phyloP scores from a whole-genome alignment of 1,284 basidiomycete species.

The Heliocybe sulcata region DNA sequence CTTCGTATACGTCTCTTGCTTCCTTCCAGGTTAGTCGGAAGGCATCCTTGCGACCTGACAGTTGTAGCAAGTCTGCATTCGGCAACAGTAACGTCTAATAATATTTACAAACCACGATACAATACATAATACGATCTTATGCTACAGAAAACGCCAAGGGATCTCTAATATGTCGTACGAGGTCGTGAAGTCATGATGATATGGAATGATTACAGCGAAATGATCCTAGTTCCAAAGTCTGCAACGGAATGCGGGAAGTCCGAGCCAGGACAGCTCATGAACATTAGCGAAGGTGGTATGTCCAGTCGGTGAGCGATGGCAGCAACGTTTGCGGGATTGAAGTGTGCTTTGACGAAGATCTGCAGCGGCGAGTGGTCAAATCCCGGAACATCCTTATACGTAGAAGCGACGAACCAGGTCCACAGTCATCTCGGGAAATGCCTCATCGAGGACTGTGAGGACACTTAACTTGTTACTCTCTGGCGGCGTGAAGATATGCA shows the following conservation, averaged over 20 bases:
- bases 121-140: no score
- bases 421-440: constrained; percentile 20
- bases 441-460: constrained; percentile 18
- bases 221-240: constrained; percentile 43
- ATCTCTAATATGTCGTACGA: no score
- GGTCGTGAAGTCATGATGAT: neutral
- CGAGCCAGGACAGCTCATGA: constrained; percentile 43
- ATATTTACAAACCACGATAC: no score
- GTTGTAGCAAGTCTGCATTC: no score
- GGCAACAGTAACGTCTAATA: no score
- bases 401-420: constrained; percentile 14
- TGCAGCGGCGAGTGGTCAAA: constrained; percentile 14
- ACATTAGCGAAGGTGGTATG: constrained; percentile 43
- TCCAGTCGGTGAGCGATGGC: constrained; percentile 35
- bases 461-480: neutral
- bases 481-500: neutral
- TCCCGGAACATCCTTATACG: neutral
- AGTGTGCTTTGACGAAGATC: constrained; percentile 41
- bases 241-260: constrained; percentile 31
- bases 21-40: no score
- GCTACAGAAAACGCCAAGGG: no score
- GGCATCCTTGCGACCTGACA: no score
- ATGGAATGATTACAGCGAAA: constrained; percentile 26
- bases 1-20: no score
- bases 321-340: constrained; percentile 35